Base-by-base conservation (phyloP, 73 alveolate species). In the Uronychia setigera region DNA sequence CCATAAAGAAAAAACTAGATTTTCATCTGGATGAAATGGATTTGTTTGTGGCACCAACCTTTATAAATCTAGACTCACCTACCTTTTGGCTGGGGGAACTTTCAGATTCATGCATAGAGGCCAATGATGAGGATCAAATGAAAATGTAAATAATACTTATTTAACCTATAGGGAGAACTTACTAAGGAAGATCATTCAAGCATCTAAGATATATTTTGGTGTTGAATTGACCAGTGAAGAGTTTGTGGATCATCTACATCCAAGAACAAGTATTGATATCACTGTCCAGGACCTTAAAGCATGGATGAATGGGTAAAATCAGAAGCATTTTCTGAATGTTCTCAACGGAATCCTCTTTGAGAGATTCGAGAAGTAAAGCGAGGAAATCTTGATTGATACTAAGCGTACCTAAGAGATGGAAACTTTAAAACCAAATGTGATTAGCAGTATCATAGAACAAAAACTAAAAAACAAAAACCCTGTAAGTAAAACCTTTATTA, bases 1-100 rank as follows among this genome's bases (percentile, higher is more conserved):
- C 74, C 59, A 83, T 77, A 59, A 88, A 59, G 88, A 88, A 46
- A 77, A 86, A 88, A 25, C 29, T 88, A 0, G n/a, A 83, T 32
- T 75, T 82, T 19, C 58, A 81, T 74, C 83, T 89, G 0, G 87
- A 28, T 0, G 88, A 89, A 35, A 89, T 89, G 91, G 89, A 89
- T 46, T 75, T 81, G 1, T 84, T 74, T 60, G 95, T 89, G n/a
- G 95, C 92, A 1, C 95, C 95, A 0, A 89, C 95, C n/a, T n/a
- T 78, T 30, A 89, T 89, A 0, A 84, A 89, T 79, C 46, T 89
- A 33, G 92, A 83, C 58, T 80, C 81, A 33, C 95, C 95, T 26
- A 89, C 95, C 31, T 89, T 89, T 34, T 89, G 95, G 95, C 19
- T 89, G 9, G 57, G 46, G 29, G 79, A 35, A 1, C 27, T 14